A percentile compares a stretch with the other conserved stretches of the same genome.
phyloP scores from a whole-genome alignment of 345 rosid species.

The Gossypium bickii region DNA sequence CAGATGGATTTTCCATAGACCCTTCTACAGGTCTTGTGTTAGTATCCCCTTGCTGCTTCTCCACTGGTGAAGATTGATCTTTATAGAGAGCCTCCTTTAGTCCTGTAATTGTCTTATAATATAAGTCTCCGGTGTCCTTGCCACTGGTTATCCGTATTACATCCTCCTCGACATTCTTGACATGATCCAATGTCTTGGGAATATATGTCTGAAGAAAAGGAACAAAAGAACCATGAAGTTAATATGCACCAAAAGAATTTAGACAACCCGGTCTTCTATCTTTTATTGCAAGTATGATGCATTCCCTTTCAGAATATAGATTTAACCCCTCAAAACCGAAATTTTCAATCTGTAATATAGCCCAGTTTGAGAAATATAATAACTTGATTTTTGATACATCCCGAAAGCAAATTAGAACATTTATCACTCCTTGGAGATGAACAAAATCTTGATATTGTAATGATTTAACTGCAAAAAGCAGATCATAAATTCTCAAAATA shows the following conservation, averaged over 20 bases:
- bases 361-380: background rate
- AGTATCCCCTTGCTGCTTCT: conserved; percentile 22
- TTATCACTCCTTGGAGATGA: background rate
- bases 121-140: conserved; percentile 65
- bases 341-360: background rate
- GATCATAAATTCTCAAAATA: background rate
- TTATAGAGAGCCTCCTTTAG: conserved; percentile 61
- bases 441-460: background rate
- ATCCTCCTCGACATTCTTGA: conserved; percentile 72
- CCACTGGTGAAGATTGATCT: conserved; percentile 13
- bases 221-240: conserved; percentile 3
- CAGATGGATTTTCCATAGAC: conserved; percentile 7
- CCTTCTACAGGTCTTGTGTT: conserved; percentile 15
- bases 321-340: background rate
- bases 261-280: background rate
- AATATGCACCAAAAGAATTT: background rate
- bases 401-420: background rate
- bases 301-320: background rate
- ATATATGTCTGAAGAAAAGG: conserved; percentile 56
- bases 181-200: conserved; percentile 77
- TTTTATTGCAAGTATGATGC: background rate
- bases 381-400: background rate
- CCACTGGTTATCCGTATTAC: conserved; percentile 69
- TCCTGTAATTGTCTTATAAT: conserved; percentile 82
- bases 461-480: background rate